A percentile compares a stretch with the other conserved stretches of the same genome.
Conservation (phyloP, 2,329 filamentous ascomycete genomes). For the Sphaerulina vaccinii region DNA sequence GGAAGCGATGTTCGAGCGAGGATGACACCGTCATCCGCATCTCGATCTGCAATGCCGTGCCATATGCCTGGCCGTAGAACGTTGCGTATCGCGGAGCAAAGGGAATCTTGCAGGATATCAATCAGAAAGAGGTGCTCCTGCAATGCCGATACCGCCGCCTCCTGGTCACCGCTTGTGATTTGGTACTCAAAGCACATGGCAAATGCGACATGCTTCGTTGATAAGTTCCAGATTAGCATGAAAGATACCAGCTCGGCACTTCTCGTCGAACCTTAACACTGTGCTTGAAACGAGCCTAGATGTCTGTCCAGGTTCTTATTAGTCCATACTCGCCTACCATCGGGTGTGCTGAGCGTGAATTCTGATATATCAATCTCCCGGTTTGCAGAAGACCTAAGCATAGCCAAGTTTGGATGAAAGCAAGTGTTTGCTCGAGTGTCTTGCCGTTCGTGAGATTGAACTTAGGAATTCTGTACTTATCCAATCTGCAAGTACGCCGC, state of each 20-base stretch:
- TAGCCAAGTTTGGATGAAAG: neutral
- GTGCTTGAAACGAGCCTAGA: neutral
- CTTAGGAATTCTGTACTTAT: neutral
- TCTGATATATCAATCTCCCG: no score
- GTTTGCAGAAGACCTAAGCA: neutral
- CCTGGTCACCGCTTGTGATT: neutral
- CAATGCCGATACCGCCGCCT: neutral
- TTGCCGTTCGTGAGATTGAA: neutral
- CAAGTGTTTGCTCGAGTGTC: neutral
- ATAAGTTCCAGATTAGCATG: neutral
- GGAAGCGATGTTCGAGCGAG: neutral
- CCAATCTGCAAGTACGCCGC: neutral
- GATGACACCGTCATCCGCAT: neutral
- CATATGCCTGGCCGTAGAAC: neutral
- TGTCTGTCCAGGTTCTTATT: neutral
- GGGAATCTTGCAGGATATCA: neutral
- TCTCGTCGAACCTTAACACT: neutral
- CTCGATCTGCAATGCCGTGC: neutral
- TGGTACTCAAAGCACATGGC: neutral
- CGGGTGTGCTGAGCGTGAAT: no score
- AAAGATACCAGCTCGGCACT: neutral
- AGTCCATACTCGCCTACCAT: neutral
- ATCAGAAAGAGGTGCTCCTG: neutral
- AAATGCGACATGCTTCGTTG: neutral
- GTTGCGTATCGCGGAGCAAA: neutral